phyloP scores from a whole-genome alignment of 768 basidiomycete species.

The Naganishia antarctica region DNA sequence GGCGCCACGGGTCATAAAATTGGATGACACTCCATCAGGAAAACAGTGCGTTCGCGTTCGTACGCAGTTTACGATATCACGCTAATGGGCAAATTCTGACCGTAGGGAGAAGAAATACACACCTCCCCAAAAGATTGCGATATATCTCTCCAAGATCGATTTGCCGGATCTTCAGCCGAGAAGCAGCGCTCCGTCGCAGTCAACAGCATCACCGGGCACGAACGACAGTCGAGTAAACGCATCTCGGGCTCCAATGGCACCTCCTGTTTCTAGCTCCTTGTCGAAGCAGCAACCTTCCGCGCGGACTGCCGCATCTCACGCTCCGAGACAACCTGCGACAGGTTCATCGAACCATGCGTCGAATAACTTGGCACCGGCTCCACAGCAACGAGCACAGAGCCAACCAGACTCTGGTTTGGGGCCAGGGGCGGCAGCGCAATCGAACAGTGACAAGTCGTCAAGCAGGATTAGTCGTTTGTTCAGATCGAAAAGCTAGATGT shows the following conservation, averaged over 20 bases:
- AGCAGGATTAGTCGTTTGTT: constrained; percentile 14
- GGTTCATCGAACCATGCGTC: background rate
- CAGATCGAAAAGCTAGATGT: constrained; percentile 15
- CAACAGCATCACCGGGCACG: background rate
- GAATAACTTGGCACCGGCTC: background rate
- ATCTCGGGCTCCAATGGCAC: background rate
- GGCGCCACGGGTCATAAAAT: constrained; percentile 42
- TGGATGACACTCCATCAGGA: constrained; percentile 34
- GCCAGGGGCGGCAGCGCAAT: background rate
- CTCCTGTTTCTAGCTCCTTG: background rate
- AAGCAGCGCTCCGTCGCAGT: background rate
- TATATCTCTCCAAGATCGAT: constrained; percentile 47
- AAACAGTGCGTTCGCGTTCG: background rate
- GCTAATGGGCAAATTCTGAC: background rate
- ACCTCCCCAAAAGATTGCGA: constrained; percentile 40
- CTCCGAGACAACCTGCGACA: no score
- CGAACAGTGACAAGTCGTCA: background rate
- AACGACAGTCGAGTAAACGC: background rate
- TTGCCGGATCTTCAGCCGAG: constrained; percentile 43
- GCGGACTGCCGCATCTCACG: no score
- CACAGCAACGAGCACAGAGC: background rate
- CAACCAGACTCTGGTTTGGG: background rate
- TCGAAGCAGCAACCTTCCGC: no score
- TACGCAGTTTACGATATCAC: background rate
- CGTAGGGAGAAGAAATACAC: constrained; percentile 29